A percentile compares a stretch with the other conserved stretches of the same genome.
These are phyloP conservation scores for Lepidopterella palustris DNA, from an alignment of 495 filamentous ascomycete genomes.

Conservation along the genomic window DNA sequence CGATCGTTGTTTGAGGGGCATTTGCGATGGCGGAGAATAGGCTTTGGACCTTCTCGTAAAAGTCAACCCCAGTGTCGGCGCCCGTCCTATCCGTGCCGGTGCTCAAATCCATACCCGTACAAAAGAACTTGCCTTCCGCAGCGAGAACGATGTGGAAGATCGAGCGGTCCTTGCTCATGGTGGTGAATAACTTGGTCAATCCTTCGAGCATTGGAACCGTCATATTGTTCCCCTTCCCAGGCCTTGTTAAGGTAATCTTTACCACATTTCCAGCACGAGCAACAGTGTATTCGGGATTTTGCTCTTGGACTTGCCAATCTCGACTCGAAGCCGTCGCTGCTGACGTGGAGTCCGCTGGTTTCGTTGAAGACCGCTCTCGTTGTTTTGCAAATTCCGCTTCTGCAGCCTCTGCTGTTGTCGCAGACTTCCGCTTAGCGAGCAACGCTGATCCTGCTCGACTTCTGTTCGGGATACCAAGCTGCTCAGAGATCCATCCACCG, in stretches of 20 bases:
- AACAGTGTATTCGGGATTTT: background rate
- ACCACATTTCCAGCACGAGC: background rate
- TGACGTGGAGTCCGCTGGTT: background rate
- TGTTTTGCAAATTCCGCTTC: no score
- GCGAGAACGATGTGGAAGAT: slow-evolving; percentile 36
- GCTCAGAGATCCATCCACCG: slow-evolving; percentile 39
- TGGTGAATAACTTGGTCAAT: background rate
- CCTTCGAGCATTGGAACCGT: background rate
- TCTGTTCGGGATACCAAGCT: slow-evolving; percentile 27
- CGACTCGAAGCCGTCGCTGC: no score
- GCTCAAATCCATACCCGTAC: slow-evolving; percentile 40
- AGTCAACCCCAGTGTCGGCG: slow-evolving; percentile 23
- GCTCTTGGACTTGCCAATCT: background rate
- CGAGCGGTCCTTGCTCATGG: slow-evolving; percentile 8
- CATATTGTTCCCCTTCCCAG: background rate
- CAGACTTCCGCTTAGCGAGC: slow-evolving; percentile 11
- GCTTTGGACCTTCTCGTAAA: slow-evolving; percentile 19
- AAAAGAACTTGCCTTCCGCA: slow-evolving; percentile 39
- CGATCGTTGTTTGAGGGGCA: slow-evolving; percentile 39
- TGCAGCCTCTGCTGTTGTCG: no score
- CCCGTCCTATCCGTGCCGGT: slow-evolving; percentile 19
- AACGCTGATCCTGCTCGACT: slow-evolving; percentile 37
- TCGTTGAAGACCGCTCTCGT: background rate
- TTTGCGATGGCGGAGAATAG: slow-evolving; percentile 35
- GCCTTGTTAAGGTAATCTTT: background rate